Evolutionary conservation across 2,329 filamentous ascomycete genomes (phyloP), one percentile per base, ranked within the genome.

Genomic region (Exophiala bonariae): DNA sequence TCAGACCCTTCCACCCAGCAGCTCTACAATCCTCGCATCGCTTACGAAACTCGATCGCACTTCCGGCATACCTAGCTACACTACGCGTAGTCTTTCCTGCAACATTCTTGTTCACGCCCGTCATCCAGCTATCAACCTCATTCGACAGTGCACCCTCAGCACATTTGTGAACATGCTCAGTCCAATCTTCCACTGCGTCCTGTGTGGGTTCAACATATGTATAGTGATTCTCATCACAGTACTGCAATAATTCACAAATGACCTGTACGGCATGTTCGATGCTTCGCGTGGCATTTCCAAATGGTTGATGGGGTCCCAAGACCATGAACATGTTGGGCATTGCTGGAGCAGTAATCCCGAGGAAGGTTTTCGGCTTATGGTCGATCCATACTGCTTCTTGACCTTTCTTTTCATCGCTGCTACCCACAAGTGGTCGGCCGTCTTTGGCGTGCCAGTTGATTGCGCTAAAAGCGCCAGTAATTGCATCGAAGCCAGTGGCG

Each of bases 121-220:
- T 79, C 75, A 79, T 77, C 77, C 76, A 80, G 2, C 68, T 72
- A 49, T 79, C 75, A 0, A 77, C 71, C 51, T 77, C 68, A 49
- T 72, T 73, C 0, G 68, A 65, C 18, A 79, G 54, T 7, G 72
- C 47, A 0, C 75, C 75, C 28, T 70, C 59, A 0, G 69, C 67
- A 41, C 72, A 75, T 3, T 73, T 64, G 19, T 70, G 60, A 2
- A 79, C 76, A 62, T 78, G 76, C 33, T 73, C 59, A 0, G 71
- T 75, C 75, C 75, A 78, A 10, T 56, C 52, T 3, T 65, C 56
- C 41, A 71, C 63, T 0, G 62, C 69, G 26, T 72, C 63, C 8
- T 64, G 55, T 0, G 68, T 75, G 2, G 73, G 63, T 56, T 74
- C 71, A 3, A 67, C 61, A 30, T 61, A 69, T 0, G 61, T 67